Percentiles rank a stretch among this genome's conserved stretches.
phyloP scores from a whole-genome alignment of 2,329 filamentous ascomycete species.

The Taxawa tesnikishii region DNA sequence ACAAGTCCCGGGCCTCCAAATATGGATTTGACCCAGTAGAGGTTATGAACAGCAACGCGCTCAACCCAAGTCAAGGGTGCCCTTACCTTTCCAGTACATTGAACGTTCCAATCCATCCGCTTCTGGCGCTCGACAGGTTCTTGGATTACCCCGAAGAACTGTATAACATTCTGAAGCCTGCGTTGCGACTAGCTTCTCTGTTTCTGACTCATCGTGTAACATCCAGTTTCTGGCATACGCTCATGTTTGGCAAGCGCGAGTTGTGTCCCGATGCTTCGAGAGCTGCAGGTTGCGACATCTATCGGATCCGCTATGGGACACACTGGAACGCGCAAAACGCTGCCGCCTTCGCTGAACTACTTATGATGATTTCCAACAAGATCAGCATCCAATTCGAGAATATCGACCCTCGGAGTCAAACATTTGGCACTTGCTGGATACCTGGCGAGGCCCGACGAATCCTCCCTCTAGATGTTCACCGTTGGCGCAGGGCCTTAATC shows the following conservation, averaged over 20 bases:
- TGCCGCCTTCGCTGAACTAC: conserved; percentile 16
- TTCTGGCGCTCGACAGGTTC: not conserved
- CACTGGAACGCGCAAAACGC: conserved; percentile 20
- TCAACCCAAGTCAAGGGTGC: not conserved
- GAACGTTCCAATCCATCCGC: not conserved
- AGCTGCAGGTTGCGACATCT: conserved; percentile 20
- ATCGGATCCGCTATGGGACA: conserved; percentile 22
- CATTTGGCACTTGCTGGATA: conserved; percentile 22
- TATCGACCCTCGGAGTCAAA: conserved; percentile 21
- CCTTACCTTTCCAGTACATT: not conserved
- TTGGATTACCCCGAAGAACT: conserved; percentile 19
- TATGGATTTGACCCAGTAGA: not conserved
- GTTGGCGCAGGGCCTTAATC: conserved; percentile 24
- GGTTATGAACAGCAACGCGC: not conserved
- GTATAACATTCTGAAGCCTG: conserved; percentile 25
- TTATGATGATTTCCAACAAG: conserved; percentile 21
- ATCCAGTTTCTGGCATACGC: conserved; percentile 24
- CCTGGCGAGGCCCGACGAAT: conserved; percentile 21
- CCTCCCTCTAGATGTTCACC: conserved; percentile 8
- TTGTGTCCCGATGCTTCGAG: conserved; percentile 17
- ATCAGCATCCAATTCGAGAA: conserved; percentile 22
- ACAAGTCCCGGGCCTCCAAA: not conserved
- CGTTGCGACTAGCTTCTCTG: conserved; percentile 19
- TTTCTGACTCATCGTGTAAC: conserved; percentile 23
- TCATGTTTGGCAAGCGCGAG: conserved; percentile 23